Evolutionary conservation across 495 filamentous ascomycete species (phyloP), one percentile per base, ranked within the genome.

Genomic region (Aspergillus avenaceus): DNA sequence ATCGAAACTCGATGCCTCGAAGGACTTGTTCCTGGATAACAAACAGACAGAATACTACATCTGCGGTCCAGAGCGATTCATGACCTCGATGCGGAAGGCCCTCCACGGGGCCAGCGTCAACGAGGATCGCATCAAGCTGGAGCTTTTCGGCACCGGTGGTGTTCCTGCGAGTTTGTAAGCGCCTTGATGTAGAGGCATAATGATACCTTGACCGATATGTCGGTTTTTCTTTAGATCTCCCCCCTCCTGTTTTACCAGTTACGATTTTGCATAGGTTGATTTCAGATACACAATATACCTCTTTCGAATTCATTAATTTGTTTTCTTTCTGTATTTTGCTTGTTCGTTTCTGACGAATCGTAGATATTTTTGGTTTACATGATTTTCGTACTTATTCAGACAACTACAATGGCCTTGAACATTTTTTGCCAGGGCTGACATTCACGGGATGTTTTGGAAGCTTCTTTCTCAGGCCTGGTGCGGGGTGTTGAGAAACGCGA

Each of bases 61-160:
- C 51, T 91, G 87, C 48, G 87, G 85, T 1, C 85, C 86, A 0
- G 73, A 71, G 31, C 45, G 53, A 5, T 90, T 89, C 70, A 91
- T 88, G 86, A 61, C 68, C 4, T 77, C 78, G 18, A 70, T 77
- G 23, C 58, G 78, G 50, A 51, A 60, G 8, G 64, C 62, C 32
- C 68, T 90, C 50, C 57, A 72, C 37, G 66, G 50, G 0, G 56
- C 59, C 38, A 84, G 84, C 0, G 84, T 88, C 0, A 55, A 53
- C 4, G 62, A 60, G 34, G 76, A 75, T 8, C 75, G 79, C 50
- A 73, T 87, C 19, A 74, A 82, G 58, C 72, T 87, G 58, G 86
- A 90, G 64, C 60, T 84, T 12, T 90, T 87, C 53, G 81, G 82
- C 0, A 86, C 84, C 8, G 84, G 84, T 0, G 75, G 70, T 45